Base-by-base conservation (phyloP, 768 basidiomycete species). In the Suillus weaverae region DNA sequence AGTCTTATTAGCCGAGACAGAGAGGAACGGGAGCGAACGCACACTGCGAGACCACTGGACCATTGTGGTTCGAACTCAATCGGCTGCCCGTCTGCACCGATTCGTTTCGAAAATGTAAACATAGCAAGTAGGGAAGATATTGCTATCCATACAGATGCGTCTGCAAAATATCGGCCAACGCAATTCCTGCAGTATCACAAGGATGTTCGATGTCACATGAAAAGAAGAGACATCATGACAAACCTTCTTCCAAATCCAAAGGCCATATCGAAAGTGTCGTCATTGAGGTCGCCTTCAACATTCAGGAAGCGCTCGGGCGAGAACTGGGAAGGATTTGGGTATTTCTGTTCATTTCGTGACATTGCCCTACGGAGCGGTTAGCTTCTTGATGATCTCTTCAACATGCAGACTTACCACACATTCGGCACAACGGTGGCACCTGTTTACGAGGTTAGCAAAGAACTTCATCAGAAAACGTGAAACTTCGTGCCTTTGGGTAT, bases 291-390 rank as follows among this genome's bases (percentile, higher is more conserved):
- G 8, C 71, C 72, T n/a, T 68, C 54, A 20, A 39, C 38, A 22
- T 69, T 61, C 18, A 76, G 64, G 62, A 75, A 75, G 2, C 77
- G 76, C 36, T 74, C 72, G 6, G 79, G 78, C 32, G 67, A 65
- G 66, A 79, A 78, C n/a, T 59, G 68, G 55, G 66, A 71, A 0
- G 79, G 77, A 38, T 71, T 63, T 3, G 75, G 75, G 62, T 79
- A 81, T 20, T 66, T 63, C 20, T 63, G 62, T n/a, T 70, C 70
- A 64, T 80, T 74, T 26, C 71, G 78, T 5, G 76, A 63, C 60
- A 80, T 78, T 20, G 70, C 76, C 74, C 78, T 79, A 30, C n/a
- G 13, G 32, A 39, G 22, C 26, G 9, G 51, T 63, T 43, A 54
- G 60, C 26, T 38, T 4, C 48, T 48, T 7, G 30, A 44, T 20